Evolutionary conservation across 164 flowering plant genomes (phyloP), one percentile per base, ranked within the genome.

Genomic region (Piper longum): DNA sequence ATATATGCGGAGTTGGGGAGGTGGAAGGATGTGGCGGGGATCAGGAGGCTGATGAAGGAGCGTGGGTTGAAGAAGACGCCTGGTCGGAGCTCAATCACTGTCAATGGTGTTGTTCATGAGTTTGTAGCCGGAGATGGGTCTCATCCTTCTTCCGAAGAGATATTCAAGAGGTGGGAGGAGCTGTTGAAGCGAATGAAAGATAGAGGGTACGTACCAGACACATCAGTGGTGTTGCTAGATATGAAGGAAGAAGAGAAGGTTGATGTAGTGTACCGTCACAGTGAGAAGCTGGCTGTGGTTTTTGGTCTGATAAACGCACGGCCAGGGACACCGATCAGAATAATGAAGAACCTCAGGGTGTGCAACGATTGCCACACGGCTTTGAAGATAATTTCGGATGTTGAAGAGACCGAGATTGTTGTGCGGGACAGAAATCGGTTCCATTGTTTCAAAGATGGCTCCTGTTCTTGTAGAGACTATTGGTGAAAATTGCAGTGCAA

Each of bases 301-400:
- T 85, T 71, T 59, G 86, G 88, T 42, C 73, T 85, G 41, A 74
- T 85, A 51, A 82, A 74, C 64, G 78, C 83, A 0, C 63, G 69
- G 39, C 56, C 79, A 4, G 69, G 82, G 65, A 71, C 72, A 48
- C 76, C 83, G 16, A 77, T 85, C 14, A 73, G 88, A 63, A 81
- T 85, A 41, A 79, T 82, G 83, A 85, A 85, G 75, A 85, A 85
- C 69, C 85, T 85, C 16, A 74, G 85, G 8, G 82, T 85, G 36
- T 85, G 91, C 52, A 79, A 71, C 63, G 91, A 83, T 57, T 85
- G 91, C 62, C 91, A 85, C 70, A 71, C 70, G 57, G 85, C 82
- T 42, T 62, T 83, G 41, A 83, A 85, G 66, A 60, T 75, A 26
- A 71, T 82, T 54, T 82, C 88, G 12, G 69, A 60, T 13, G 75